phyloP scores from a whole-genome alignment of 1,284 basidiomycete genomes.

The Wolfiporia cocos region DNA sequence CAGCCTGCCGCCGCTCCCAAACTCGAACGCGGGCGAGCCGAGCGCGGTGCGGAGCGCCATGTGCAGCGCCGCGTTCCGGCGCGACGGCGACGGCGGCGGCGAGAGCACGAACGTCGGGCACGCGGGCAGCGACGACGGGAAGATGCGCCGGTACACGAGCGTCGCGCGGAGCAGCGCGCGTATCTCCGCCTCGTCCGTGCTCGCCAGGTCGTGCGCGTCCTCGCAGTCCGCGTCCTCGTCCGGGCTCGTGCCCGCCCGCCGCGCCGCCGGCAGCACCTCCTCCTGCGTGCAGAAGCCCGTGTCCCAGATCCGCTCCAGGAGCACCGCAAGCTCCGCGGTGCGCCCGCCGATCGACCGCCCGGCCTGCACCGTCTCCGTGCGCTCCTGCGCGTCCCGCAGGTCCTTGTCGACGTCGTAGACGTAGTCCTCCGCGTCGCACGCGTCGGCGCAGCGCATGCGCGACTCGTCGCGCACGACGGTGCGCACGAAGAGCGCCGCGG shows the following conservation, averaged over 20 bases:
- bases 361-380: slow-evolving; percentile 44
- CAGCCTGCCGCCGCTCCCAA: slow-evolving; percentile 21
- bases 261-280: slow-evolving; percentile 19
- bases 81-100: slow-evolving; percentile 51
- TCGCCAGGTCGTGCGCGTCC: slow-evolving; percentile 30
- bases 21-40: slow-evolving; percentile 56
- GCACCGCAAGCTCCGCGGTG: slow-evolving; percentile 44
- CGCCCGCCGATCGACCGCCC: slow-evolving; percentile 55
- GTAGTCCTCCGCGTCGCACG: slow-evolving; percentile 20
- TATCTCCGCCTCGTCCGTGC: slow-evolving; percentile 35
- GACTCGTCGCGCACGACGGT: slow-evolving; percentile 31
- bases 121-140: slow-evolving; percentile 35
- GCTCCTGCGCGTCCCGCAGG: slow-evolving; percentile 29
- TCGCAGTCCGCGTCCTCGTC: slow-evolving; percentile 24
- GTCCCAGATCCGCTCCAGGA: slow-evolving; percentile 49
- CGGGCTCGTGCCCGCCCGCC: slow-evolving; percentile 13
- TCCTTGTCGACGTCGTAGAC: slow-evolving; percentile 31
- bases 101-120: slow-evolving; percentile 37
- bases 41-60: slow-evolving; percentile 43
- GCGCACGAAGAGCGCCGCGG: slow-evolving; percentile 45
- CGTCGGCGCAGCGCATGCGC: slow-evolving; percentile 10
- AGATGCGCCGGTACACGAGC: slow-evolving; percentile 51
- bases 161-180: slow-evolving; percentile 48
- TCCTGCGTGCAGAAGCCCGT: slow-evolving; percentile 25
- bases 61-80: slow-evolving; percentile 33